A percentile compares a stretch with the other conserved stretches of the same genome.
These are phyloP conservation scores for Nicotiana knightiana DNA, from an alignment of 257 asterid species.

Conservation along the genomic window DNA sequence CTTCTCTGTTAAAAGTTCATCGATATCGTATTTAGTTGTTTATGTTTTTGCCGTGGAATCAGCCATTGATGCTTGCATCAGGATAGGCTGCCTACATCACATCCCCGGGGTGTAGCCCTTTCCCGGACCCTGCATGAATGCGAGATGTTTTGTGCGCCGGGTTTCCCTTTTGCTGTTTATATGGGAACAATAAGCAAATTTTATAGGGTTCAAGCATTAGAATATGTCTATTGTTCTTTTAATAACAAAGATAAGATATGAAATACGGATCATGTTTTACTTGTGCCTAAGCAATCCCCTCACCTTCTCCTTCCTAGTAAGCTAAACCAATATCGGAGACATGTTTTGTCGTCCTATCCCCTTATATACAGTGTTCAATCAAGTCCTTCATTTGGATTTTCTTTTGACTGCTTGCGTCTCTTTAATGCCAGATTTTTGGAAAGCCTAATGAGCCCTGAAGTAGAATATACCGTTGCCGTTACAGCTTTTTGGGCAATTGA, in stretches of 20 bases:
- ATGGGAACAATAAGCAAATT: neutral
- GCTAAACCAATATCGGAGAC: neutral
- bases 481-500: conserved; percentile 82
- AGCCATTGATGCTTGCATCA: too few relatives aligned
- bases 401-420: neutral
- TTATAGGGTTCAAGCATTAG: neutral
- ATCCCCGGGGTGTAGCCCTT: too few relatives aligned
- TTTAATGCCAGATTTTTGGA: conserved; percentile 46
- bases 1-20: neutral
- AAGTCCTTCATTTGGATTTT: neutral
- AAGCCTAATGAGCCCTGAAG: conserved; percentile 49
- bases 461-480: conserved; percentile 54
- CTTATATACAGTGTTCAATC: neutral
- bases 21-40: neutral
- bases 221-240: neutral
- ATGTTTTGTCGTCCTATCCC: neutral
- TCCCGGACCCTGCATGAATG: too few relatives aligned
- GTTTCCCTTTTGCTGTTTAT: neutral
- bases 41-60: neutral
- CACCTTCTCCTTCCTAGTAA: neutral
- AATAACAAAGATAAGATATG: neutral
- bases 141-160: too few relatives aligned
- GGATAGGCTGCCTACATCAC: too few relatives aligned
- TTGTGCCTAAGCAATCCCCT: neutral
- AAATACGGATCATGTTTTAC: neutral